Evolutionary conservation across 306 rosid species (phyloP).

Genomic region (Trifolium subterraneum): DNA sequence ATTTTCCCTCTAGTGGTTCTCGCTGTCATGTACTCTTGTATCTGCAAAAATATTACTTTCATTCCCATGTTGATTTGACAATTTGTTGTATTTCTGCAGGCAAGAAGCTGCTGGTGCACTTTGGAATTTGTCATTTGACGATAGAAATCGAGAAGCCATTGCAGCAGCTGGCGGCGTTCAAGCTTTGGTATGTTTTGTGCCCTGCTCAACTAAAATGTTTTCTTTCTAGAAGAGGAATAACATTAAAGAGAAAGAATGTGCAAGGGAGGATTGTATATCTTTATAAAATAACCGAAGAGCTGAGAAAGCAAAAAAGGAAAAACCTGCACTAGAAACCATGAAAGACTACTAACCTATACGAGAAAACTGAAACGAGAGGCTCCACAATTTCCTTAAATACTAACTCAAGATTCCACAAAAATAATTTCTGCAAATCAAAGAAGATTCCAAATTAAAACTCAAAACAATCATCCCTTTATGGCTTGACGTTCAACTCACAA

Average conservation of each 20-base stretch:
- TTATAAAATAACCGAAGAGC: too few relatives aligned
- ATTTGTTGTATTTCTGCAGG: conserved; percentile 51
- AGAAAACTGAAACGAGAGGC: too few relatives aligned
- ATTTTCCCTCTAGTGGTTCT: conserved; percentile 10
- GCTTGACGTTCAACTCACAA: too few relatives aligned
- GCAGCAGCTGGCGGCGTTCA: conserved; percentile 98
- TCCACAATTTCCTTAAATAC: too few relatives aligned
- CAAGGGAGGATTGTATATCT: not conserved
- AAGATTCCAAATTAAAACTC: too few relatives aligned
- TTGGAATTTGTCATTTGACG: conserved; percentile 98
- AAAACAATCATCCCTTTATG: too few relatives aligned
- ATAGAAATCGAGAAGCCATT: conserved; percentile 97
- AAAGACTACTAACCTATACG: too few relatives aligned
- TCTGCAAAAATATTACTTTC: conserved; percentile 13
- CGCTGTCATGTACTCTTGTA: conserved; percentile 33
- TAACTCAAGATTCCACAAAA: too few relatives aligned
- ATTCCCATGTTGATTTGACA: conserved; percentile 10
- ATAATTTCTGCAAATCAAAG: too few relatives aligned
- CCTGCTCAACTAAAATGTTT: conserved; percentile 14
- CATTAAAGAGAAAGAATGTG: not conserved
- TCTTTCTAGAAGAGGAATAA: not conserved
- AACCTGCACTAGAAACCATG: too few relatives aligned
- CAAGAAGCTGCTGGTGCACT: conserved; percentile 99
- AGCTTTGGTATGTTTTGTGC: conserved; percentile 78
- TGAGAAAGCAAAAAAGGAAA: too few relatives aligned